Evolutionary conservation across 192 early-diverging fungal species (phyloP), one percentile per base, ranked within the genome.

Genomic region (Blastocladiella britannica): DNA sequence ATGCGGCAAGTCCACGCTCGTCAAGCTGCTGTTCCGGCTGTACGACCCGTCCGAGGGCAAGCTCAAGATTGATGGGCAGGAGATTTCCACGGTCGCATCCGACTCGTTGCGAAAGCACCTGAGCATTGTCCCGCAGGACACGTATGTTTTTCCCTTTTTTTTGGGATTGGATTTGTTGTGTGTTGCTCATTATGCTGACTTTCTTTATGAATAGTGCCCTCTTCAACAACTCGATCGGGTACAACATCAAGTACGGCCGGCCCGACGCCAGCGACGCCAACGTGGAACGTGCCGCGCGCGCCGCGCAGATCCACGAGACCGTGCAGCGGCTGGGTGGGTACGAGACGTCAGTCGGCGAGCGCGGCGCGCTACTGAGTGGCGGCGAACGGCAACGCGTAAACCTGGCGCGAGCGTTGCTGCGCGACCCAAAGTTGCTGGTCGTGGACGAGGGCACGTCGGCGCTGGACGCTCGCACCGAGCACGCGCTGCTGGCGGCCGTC

Each of bases 201-300:
- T 7, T 63, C 28, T 4, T 9, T 25, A 43, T 57, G 65, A 92
- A 96, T 64, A 91, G 87, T 18, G 81, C 84, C 6, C 67, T 99
- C 52, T 99, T 99, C 78, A 97, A 97, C 61, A 79, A 88, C 25
- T 83, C 82, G 0, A 83, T 99, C 31, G 80, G 74, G 62, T 80
- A 94, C 65, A 99, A 99, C 60, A 93, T 99, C 55, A 62, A 71
- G 22, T 99, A 99, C 62, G 96, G 92, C 15, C 72, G 80, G 22
- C 72, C 83, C 23, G 63, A 65, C 0, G 87, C 86, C 0, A 66
- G 68, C 25, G 55, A 65, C 0, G 72, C 72, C 26, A 83, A 97
- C 22, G 79, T 91, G 7, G 64, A 71, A 20, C 68, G 70, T 23
- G 88, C 90, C 3, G 85, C 87, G 0, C 68, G 78, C 30, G 72